phyloP scores from a whole-genome alignment of 2,329 filamentous ascomycete genomes.

The Epicoccum nigrum region DNA sequence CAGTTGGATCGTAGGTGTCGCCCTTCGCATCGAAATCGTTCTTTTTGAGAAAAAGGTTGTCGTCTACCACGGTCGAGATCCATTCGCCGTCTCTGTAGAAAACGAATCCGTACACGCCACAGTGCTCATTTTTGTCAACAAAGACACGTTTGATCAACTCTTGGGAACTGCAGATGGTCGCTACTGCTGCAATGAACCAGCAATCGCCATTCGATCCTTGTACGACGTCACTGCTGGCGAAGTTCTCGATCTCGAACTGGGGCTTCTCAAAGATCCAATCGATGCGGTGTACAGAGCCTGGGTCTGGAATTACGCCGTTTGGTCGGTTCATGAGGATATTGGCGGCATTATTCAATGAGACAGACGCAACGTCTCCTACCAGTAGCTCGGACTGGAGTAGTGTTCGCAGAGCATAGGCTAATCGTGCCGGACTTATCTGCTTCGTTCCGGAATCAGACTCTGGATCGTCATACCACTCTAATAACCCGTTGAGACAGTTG shows the following conservation, averaged over 20 bases:
- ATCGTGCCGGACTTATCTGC: conserved; percentile 16
- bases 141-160: conserved; percentile 75
- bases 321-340: conserved; percentile 56
- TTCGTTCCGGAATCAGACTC: conserved; percentile 57
- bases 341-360: conserved; percentile 60
- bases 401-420: conserved; percentile 35
- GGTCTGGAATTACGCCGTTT: conserved; percentile 1
- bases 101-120: conserved; percentile 85
- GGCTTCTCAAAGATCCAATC: conserved; percentile 79
- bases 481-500: conserved; percentile 41
- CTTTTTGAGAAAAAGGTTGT: conserved; percentile 81
- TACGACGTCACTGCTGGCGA: conserved; percentile 75
- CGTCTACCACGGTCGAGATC: conserved; percentile 89
- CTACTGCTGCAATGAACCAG: conserved; percentile 82
- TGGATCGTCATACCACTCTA: conserved; percentile 49
- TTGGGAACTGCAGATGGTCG: conserved; percentile 74
- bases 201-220: conserved; percentile 82
- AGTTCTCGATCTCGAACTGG: conserved; percentile 76
- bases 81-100: conserved; percentile 72
- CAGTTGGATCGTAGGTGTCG: conserved; percentile 68
- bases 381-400: conserved; percentile 33
- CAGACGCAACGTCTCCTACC: conserved; percentile 19
- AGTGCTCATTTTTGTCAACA: conserved; percentile 72
- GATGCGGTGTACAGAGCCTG: conserved; percentile 33
- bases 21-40: conserved; percentile 77